Evolutionary conservation across 2,329 filamentous ascomycete species (phyloP), one percentile per base, ranked within the genome.

Genomic region (Botryotinia convoluta): DNA sequence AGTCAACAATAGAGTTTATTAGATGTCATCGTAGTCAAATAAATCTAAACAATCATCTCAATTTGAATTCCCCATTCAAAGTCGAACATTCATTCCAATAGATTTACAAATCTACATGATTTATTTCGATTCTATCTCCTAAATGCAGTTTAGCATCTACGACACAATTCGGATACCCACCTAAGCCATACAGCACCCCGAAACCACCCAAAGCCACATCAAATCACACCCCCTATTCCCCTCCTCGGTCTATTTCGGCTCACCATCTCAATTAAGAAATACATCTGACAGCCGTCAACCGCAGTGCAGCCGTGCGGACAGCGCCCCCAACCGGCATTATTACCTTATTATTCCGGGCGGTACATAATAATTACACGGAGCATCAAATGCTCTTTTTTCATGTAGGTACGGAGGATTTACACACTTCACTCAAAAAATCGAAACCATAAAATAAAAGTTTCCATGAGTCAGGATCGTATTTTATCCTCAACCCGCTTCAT

Each of bases 241-340:
- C 16, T 69, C 42, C 37, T 57, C 65, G 65, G 48, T 69, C 65
- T 10, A 59, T 57, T 57, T 68, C 48, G 35, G 65, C 65, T 68
- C 65, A 57, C 35, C 35, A 57, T 68, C 48, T 42, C n/a, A 57
- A 54, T 57, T 42, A 22, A 69, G 8, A 59, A 26, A 32, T 42
- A 69, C 51, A 69, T 69, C 65, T 57, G 65, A 69, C 48, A 69
- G 65, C 51, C 65, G 65, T 57, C 65, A 39, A 57, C 64, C 45
- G 64, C 64, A 68, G 65, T 69, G 65, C 48, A 32, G 64, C 64
- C 64, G 48, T 69, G 48, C 64, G 35, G 48, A 37, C 48, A 68
- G 48, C 48, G 51, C 26, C 65, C 48, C 48, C 48, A 39, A 42
- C 35, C 65, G 65, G 65, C 65, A 68, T 68, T 42, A 68, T 68